phyloP scores from a whole-genome alignment of 2,329 filamentous ascomycete species.

The Biscogniauxia marginata region DNA sequence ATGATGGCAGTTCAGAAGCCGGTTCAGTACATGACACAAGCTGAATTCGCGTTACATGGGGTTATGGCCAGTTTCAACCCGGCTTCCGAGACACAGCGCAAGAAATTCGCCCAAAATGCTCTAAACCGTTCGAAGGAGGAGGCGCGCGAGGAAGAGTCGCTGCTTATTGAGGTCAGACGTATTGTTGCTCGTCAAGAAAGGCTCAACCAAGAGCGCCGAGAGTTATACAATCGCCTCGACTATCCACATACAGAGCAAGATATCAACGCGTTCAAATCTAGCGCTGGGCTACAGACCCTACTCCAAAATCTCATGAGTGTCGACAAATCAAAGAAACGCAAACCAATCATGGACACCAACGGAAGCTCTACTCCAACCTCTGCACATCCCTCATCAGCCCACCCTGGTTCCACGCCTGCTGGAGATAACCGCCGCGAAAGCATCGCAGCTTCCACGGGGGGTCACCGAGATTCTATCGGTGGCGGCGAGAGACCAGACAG shows the following conservation, averaged over 20 bases:
- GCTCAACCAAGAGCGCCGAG: slow-evolving; percentile 83
- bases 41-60: slow-evolving; percentile 81
- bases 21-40: slow-evolving; percentile 79
- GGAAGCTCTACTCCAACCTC: slow-evolving; percentile 46
- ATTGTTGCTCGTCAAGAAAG: slow-evolving; percentile 84
- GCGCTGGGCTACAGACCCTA: slow-evolving; percentile 73
- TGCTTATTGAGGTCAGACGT: slow-evolving; percentile 86
- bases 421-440: slow-evolving; percentile 52
- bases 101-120: slow-evolving; percentile 78
- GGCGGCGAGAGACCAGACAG: slow-evolving; percentile 40
- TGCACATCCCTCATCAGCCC: slow-evolving; percentile 28
- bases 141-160: slow-evolving; percentile 84
- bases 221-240: slow-evolving; percentile 84
- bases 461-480: slow-evolving; percentile 46
- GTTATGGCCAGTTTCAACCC: slow-evolving; percentile 86
- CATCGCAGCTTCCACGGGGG: slow-evolving; percentile 45
- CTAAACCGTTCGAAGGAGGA: slow-evolving; percentile 81
- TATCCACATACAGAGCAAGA: slow-evolving; percentile 70
- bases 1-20: slow-evolving; percentile 80
- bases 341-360: slow-evolving; percentile 61
- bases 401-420: slow-evolving; percentile 35
- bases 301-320: slow-evolving; percentile 78
- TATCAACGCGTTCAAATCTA: slow-evolving; percentile 76
- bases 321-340: slow-evolving; percentile 89
- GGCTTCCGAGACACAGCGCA: slow-evolving; percentile 73